Base-by-base conservation (phyloP, 2,329 filamentous ascomycete genomes). In the Phoma herbarum region DNA sequence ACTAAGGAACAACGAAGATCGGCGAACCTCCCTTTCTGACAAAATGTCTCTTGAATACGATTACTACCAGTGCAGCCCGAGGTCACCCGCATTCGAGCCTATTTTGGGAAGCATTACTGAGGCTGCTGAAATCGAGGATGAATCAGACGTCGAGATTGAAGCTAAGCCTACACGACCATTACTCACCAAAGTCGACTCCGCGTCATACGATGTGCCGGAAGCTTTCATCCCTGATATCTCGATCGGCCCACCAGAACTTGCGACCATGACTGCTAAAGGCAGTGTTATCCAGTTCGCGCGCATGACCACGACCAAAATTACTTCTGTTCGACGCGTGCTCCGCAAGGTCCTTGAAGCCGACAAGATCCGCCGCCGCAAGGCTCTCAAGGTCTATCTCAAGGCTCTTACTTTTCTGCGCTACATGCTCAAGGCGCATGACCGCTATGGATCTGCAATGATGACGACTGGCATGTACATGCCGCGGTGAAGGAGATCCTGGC, bases 391-490 rank as follows among this genome's bases (percentile, higher is more conserved):
- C 37, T 70, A 70, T 50, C 52, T 70, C 22, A 70, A 70, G 28
- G 67, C 67, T 4, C 62, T 70, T 23, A 62, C 67, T 12, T 70
- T 70, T 22, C 56, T 70, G 44, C 67, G 63, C 43, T 64, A 67
- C 37, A 53, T 70, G 28, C 63, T 67, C 43, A 62, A 62, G 51
- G 66, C 68, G 2, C 65, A 69, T 31, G 68, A 69, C 52, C 68
- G 68, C 12, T 70, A 70, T 29, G 68, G 68, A 25, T 61, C 65
- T 14, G 59, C 67, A 45, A 70, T 70, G 68, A 61, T 65, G 42
- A 67, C 64, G n/a, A 66, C 67, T 9, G 68, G 68, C 48, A 62
- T 67, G 57, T 68, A 70, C 39, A 63, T 70, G 65, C 68, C 67
- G 48, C 67, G 68, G 28, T 69, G 55, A 66, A 46, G 41, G 50